Conservation (phyloP, 2,329 filamentous ascomycete genomes). For the Trichoderma sp. region DNA sequence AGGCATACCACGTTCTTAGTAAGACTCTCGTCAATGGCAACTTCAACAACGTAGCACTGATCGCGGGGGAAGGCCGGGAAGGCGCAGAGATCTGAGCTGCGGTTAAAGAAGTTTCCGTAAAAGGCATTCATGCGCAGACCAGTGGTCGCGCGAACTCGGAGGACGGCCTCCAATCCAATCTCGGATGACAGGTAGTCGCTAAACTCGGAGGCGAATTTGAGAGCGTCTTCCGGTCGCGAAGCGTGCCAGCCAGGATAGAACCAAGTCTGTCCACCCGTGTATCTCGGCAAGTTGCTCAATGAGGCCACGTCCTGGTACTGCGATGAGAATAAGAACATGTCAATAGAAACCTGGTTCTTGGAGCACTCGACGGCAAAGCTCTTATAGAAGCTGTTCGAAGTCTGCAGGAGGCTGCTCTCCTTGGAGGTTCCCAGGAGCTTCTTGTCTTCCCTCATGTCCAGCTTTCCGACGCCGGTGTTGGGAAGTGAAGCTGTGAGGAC, state of each 20-base stretch:
- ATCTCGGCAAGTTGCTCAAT: constrained; percentile 89
- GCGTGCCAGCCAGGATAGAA: constrained; percentile 99
- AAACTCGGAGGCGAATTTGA: constrained; percentile 96
- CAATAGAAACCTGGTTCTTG: constrained; percentile 96
- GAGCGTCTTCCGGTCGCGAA: constrained; percentile 86
- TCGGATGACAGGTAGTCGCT: constrained; percentile 96
- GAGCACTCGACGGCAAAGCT: constrained; percentile 98
- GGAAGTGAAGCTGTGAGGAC: constrained; percentile 88
- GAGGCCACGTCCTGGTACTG: constrained; percentile 98
- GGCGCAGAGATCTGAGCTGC: constrained; percentile 93
- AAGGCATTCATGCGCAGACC: constrained; percentile 96
- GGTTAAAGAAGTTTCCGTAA: constrained; percentile 99
- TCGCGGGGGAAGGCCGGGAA: constrained; percentile 98
- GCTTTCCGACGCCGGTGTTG: constrained; percentile 83
- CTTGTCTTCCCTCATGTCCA: constrained; percentile 94
- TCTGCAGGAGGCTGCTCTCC: constrained; percentile 83
- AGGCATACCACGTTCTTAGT: constrained; percentile 89
- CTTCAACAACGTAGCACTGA: constrained; percentile 96
- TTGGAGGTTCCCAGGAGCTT: constrained; percentile 92
- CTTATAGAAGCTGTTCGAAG: constrained; percentile 96
- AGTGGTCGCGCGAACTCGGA: constrained; percentile 91
- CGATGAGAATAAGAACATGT: constrained; percentile 96
- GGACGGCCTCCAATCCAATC: constrained; percentile 92
- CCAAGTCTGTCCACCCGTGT: constrained; percentile 96
- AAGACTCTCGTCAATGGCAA: constrained; percentile 93